Evolutionary conservation across 148 eudicot species (phyloP), one percentile per base, ranked within the genome.

Genomic region (Pharnaceum exiguum): DNA sequence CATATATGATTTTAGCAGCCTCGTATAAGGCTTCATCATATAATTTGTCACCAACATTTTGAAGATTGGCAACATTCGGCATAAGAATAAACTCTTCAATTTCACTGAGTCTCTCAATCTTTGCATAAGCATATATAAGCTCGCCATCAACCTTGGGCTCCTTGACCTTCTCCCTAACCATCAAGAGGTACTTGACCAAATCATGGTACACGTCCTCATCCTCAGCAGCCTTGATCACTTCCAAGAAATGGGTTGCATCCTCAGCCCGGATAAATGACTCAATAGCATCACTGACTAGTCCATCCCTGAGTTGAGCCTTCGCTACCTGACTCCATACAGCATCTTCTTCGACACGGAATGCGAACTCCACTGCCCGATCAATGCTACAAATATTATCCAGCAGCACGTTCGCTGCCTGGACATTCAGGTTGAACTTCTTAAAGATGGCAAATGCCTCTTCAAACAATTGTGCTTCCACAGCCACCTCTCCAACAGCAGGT

Each of bases 301-400:
- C 96, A 32, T 89, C 89, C 65, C 78, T 87, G 51, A 87, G 85
- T 50, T 87, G 95, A 59, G 95, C 95, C 76, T 82, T 91, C n/a
- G 80, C 97, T 67, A 91, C 97, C 69, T 91, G 96, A 71, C 87
- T 91, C 97, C 97, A 91, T 52, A 91, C 97, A 65, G 85, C 93
- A 73, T 87, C 97, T 74, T 91, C 97, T 77, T 91, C 97, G 43
- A 91, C 97, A 51, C 97, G 96, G 75, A 74, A 91, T 7, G 97
- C 97, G 76, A 91, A 91, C 68, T 91, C 97, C 19, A 91, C 97
- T 56, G 97, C 93, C 28, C 97, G 90, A 44, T 85, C 86, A 35
- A 91, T 81, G 67, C 72, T 85, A 55, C 75, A 81, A 47, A 91
- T 81, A 42, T 81, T 80, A 49, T 91, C 96, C 59, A 91, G 58